Evolutionary conservation across 352 stramenopile genomes (phyloP).

Genomic region (Elongisporangium senticosum): DNA sequence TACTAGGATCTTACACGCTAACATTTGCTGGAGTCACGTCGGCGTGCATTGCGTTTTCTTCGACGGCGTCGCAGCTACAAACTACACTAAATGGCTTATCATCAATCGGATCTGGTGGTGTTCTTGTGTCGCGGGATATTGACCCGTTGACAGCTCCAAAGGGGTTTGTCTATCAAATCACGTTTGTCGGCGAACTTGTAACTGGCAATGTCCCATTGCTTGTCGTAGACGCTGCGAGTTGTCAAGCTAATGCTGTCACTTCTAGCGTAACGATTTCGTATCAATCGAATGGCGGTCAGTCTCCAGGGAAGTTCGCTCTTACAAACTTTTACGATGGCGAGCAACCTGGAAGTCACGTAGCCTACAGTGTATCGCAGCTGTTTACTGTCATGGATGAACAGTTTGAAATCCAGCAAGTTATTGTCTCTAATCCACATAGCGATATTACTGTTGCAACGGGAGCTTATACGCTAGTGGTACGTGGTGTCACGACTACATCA

Average conservation of each 20-base stretch:
- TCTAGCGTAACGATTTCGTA: constrained; percentile 20
- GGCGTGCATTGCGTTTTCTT: constrained; percentile 32
- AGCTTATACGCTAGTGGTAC: constrained; percentile 39
- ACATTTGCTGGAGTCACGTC: constrained; percentile 36
- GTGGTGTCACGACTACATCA: constrained; percentile 15
- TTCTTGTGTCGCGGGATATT: constrained; percentile 43
- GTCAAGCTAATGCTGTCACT: constrained; percentile 15
- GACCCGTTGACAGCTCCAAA: constrained; percentile 35
- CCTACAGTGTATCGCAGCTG: constrained; percentile 54
- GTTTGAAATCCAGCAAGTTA: constrained; percentile 63
- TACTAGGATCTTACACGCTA: constrained; percentile 32
- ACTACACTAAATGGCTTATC: constrained; percentile 19
- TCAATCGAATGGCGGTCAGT: constrained; percentile 19
- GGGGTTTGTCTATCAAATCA: constrained; percentile 57
- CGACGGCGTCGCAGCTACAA: constrained; percentile 15
- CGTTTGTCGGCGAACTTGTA: constrained; percentile 57
- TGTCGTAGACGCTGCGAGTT: constrained; percentile 14
- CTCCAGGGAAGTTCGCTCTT: constrained; percentile 33
- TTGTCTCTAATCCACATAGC: constrained; percentile 35
- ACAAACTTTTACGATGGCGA: constrained; percentile 54
- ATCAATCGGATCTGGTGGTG: constrained; percentile 26
- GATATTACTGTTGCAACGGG: constrained; percentile 21
- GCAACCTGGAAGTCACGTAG: constrained; percentile 27
- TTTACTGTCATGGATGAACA: constrained; percentile 71
- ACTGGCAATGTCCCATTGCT: constrained; percentile 44